A percentile compares a stretch with the other conserved stretches of the same genome.
phyloP scores from a whole-genome alignment of 495 filamentous ascomycete genomes.

The Friedmanniomyces endolithicus region DNA sequence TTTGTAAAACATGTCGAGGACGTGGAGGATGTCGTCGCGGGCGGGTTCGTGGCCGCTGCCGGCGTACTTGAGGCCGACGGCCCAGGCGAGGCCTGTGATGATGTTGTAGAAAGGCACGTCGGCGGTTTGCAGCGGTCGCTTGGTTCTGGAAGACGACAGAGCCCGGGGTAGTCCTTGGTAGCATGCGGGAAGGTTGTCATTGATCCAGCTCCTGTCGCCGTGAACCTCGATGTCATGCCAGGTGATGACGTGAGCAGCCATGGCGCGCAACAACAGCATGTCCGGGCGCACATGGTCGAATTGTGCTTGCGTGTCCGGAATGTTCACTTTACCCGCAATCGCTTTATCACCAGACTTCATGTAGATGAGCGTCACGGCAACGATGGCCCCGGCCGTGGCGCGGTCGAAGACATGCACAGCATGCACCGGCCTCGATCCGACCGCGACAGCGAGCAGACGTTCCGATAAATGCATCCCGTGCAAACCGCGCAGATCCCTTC shows the following conservation, averaged over 20 bases:
- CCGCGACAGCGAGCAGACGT: slow-evolving; percentile 69
- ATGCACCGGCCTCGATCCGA: slow-evolving; percentile 74
- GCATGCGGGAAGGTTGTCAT: slow-evolving; percentile 52
- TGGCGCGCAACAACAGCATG: slow-evolving; percentile 75
- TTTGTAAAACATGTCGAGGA: slow-evolving; percentile 70
- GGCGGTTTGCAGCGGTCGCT: slow-evolving; percentile 46
- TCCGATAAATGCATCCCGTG: slow-evolving; percentile 91
- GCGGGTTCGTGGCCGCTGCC: slow-evolving; percentile 63
- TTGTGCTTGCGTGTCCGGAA: slow-evolving; percentile 75
- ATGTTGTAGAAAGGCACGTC: slow-evolving; percentile 92
- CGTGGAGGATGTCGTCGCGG: slow-evolving; percentile 68
- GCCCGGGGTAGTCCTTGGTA: slow-evolving; percentile 43
- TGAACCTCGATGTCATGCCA: slow-evolving; percentile 58
- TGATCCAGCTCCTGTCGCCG: slow-evolving; percentile 49
- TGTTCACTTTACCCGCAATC: slow-evolving; percentile 84
- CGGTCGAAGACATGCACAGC: slow-evolving; percentile 84
- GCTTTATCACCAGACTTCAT: slow-evolving; percentile 89
- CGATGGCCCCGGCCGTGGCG: slow-evolving; percentile 76
- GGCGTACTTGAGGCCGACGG: slow-evolving; percentile 71
- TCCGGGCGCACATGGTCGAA: slow-evolving; percentile 94
- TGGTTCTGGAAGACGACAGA: slow-evolving; percentile 37
- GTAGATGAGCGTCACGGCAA: slow-evolving; percentile 87
- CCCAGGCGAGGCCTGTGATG: slow-evolving; percentile 73
- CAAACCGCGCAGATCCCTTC: slow-evolving; percentile 72
- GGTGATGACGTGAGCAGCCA: slow-evolving; percentile 86